Evolutionary conservation across 805 yeast species (phyloP).

Genomic region (Komagataella mondaviorum): DNA sequence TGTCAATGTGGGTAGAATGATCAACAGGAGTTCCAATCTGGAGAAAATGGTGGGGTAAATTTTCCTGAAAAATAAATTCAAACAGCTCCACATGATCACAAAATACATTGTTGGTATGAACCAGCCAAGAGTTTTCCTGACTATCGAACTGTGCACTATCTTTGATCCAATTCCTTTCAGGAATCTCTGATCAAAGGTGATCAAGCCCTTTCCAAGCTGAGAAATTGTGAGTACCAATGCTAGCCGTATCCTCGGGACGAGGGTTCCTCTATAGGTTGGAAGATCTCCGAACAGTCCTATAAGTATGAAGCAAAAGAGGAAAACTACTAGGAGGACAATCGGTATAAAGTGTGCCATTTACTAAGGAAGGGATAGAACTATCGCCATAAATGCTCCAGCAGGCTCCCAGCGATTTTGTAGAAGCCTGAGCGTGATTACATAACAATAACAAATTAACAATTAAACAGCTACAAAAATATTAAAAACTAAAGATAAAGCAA

Average conservation of each 20-base stretch:
- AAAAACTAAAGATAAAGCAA: too few species aligned
- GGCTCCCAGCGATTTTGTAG: not conserved
- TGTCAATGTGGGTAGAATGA: slow-evolving; percentile 19
- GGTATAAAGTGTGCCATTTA: not conserved
- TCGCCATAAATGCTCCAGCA: not conserved
- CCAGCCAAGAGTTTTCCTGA: slow-evolving; percentile 21
- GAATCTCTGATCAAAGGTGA: slow-evolving; percentile 10
- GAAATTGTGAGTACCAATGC: slow-evolving; percentile 17
- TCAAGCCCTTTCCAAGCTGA: slow-evolving; percentile 4
- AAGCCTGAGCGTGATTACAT: not conserved
- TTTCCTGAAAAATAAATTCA: slow-evolving; percentile 11
- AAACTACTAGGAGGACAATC: not conserved
- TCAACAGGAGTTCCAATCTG: slow-evolving; percentile 6
- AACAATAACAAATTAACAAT: not conserved
- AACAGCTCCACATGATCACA: slow-evolving; percentile 17
- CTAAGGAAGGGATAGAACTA: not conserved
- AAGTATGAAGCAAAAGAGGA: slow-evolving; percentile 8
- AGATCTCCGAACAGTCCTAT: slow-evolving; percentile 34
- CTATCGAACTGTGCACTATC: slow-evolving; percentile 3
- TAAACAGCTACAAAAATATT: not conserved
- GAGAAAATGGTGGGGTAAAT: slow-evolving; percentile 7
- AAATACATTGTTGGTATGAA: slow-evolving; percentile 28
- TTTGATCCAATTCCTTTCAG: slow-evolving; percentile 11
- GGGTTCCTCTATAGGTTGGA: slow-evolving; percentile 16
- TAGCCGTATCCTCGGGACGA: not conserved